phyloP scores from a whole-genome alignment of 2,329 filamentous ascomycete species.

The Purpureocillium lavendulum region DNA sequence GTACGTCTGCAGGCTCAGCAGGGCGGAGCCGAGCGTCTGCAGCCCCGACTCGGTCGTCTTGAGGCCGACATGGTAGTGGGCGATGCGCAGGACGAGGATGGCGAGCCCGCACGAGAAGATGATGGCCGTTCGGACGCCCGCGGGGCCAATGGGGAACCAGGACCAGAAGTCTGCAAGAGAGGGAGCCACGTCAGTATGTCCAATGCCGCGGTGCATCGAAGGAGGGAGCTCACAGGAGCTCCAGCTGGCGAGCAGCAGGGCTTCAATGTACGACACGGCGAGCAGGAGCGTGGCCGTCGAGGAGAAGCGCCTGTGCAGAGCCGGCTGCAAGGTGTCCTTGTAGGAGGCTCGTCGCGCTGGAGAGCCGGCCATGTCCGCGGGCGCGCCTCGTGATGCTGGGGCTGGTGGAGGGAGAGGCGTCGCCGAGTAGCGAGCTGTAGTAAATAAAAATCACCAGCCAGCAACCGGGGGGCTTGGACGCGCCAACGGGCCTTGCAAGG shows the following conservation, averaged over 20 bases:
- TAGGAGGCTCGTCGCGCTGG: constrained; percentile 56
- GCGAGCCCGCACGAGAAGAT: constrained; percentile 70
- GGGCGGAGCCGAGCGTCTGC: constrained; percentile 51
- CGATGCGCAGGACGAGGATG: constrained; percentile 78
- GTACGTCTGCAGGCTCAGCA: constrained; percentile 51
- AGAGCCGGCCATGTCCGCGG: constrained; percentile 41
- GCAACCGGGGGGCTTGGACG: constrained; percentile 15
- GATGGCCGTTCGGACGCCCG: constrained; percentile 65
- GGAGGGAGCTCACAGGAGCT: constrained; percentile 50
- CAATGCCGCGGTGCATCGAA: neutral
- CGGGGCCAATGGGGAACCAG: constrained; percentile 74
- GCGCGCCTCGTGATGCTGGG: constrained; percentile 28
- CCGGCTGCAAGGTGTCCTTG: constrained; percentile 84
- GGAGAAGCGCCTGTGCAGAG: constrained; percentile 78
- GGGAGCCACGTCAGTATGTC: constrained; percentile 6
- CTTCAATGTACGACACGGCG: constrained; percentile 62
- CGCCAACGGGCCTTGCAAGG: constrained; percentile 7
- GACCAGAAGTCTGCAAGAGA: constrained; percentile 61
- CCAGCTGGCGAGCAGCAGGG: constrained; percentile 62
- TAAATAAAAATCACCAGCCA: constrained; percentile 27
- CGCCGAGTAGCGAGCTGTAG: constrained; percentile 4
- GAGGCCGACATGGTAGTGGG: constrained; percentile 67
- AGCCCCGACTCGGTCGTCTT: constrained; percentile 63
- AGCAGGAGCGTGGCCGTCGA: constrained; percentile 65
- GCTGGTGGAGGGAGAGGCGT: constrained; percentile 5